phyloP scores from a whole-genome alignment of 2,329 filamentous ascomycete species.

The Nemania serpens region DNA sequence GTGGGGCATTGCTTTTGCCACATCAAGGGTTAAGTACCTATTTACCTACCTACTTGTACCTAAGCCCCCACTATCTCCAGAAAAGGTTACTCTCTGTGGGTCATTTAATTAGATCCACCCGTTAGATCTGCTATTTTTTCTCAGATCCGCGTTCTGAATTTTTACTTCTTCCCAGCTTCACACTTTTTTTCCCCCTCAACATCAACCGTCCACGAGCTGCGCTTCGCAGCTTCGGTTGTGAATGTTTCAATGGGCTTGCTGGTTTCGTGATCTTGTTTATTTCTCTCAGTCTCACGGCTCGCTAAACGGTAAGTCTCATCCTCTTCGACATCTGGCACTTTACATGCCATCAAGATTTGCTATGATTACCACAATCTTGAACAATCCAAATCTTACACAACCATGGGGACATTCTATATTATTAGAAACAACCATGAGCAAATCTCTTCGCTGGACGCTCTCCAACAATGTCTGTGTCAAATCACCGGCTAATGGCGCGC shows the following conservation, averaged over 20 bases:
- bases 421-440: slow-evolving; percentile 62
- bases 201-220: slow-evolving; percentile 13
- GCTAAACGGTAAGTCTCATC: slow-evolving; percentile 3
- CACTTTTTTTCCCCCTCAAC: slow-evolving; percentile 6
- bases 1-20: slow-evolving; percentile 24
- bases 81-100: slow-evolving; percentile 12
- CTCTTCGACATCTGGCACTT: neutral
- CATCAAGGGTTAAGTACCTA: no score
- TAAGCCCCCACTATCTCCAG: slow-evolving; percentile 25
- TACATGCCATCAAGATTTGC: slow-evolving; percentile 36
- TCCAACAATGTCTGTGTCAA: neutral
- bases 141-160: slow-evolving; percentile 15
- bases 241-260: neutral
- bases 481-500: slow-evolving; percentile 25
- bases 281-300: slow-evolving; percentile 7
- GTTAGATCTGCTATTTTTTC: slow-evolving; percentile 22
- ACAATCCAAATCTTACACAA: slow-evolving; percentile 68
- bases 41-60: no score
- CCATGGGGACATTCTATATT: slow-evolving; percentile 59
- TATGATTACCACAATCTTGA: slow-evolving; percentile 52
- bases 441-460: slow-evolving; percentile 25
- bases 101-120: slow-evolving; percentile 8
- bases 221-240: neutral
- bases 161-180: slow-evolving; percentile 13
- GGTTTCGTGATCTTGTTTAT: neutral